Conservation (phyloP, 306 rosid species). For the Cicer arietinum region DNA sequence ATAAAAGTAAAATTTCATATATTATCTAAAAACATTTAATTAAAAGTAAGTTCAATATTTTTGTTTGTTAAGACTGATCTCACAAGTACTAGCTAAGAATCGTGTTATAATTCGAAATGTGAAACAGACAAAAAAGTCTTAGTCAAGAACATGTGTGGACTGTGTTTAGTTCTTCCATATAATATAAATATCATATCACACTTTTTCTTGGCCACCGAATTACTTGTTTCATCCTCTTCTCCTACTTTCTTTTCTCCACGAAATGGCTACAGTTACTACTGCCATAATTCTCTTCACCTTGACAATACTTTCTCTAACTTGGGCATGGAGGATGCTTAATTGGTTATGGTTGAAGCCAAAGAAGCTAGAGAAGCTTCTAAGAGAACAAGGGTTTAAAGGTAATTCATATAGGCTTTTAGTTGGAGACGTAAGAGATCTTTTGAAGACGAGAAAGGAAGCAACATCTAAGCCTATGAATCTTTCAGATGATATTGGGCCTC, state of each 20-base stretch:
- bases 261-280: background rate
- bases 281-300: background rate
- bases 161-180: too few species aligned
- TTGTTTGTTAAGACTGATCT: too few species aligned
- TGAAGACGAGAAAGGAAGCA: background rate
- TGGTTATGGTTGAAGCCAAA: constrained; percentile 65
- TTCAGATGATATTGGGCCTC: constrained; percentile 3
- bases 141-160: too few species aligned
- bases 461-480: constrained; percentile 24
- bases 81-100: too few species aligned
- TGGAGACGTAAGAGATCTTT: constrained; percentile 44
- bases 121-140: too few species aligned
- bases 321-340: constrained; percentile 52
- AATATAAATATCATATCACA: too few species aligned
- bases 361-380: constrained; percentile 50
- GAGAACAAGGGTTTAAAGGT: constrained; percentile 55
- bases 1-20: too few species aligned
- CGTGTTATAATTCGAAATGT: too few species aligned
- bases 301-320: background rate
- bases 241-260: background rate
- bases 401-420: constrained; percentile 49
- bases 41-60: too few species aligned
- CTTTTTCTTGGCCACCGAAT: too few species aligned
- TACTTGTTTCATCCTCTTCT: background rate
- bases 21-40: too few species aligned